Evolutionary conservation across 1,284 basidiomycete genomes (phyloP), one percentile per base, ranked within the genome.

Genomic region (Cryptococcus amylolentus): DNA sequence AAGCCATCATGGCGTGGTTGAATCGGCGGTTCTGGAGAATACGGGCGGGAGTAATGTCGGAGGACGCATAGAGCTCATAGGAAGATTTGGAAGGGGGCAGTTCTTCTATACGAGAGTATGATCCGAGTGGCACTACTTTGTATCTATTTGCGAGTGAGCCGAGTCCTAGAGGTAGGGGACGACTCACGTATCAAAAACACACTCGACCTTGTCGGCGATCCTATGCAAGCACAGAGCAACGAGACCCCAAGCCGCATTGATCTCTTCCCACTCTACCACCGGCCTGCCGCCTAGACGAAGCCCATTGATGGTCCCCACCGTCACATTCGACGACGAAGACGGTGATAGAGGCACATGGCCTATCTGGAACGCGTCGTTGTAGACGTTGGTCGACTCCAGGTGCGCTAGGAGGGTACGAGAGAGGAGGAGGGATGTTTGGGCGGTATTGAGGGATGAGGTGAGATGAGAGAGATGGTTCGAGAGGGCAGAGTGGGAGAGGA

Each of bases 171-270:
- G 12, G 6, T 9, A n/a, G n/a, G 47, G 45, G 26, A 13, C 20
- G 2, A 76, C 83, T 65, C 75, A 92, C 91, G 85, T 85, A 67
- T 89, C 86, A 67, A 96, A 94, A 1, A 84, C 84, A 72, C 86
- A 91, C 55, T 90, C 91, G 9, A 96, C 83, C 73, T 94, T 95
- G 56, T 88, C 83, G 4, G 91, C 90, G 51, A 98, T 84, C 5
- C 92, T 92, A 67, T 94, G 89, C 14, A 98, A 80, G 52, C 98
- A 81, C 20, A 98, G 80, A n/a, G 95, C 81, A 0, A 92, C 91
- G 70, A 98, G 89, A 0, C 96, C 96, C 92, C 95, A 97, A 3
- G 96, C 96, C 5, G 96, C 96, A 71, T 98, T 98, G 75, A 98
- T 94, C 78, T 99, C 96, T 5, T 90, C 85, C 94, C 95, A 99